Percentiles rank a stretch among this genome's conserved stretches.
Evolutionary conservation across 345 rosid genomes (phyloP).

Genomic region (Ricinus communis): DNA sequence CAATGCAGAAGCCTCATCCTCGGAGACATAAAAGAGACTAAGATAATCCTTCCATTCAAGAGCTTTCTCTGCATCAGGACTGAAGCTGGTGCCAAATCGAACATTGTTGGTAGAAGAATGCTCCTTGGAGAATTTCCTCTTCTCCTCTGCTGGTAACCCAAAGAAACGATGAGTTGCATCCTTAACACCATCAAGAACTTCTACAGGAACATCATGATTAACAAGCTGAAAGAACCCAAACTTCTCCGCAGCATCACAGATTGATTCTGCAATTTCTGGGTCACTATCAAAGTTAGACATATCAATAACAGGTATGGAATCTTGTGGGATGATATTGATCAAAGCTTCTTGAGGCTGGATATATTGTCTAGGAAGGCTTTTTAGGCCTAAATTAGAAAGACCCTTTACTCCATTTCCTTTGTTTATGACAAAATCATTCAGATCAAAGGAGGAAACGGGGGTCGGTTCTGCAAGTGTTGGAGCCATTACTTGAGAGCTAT

Average conservation of each 20-base stretch:
- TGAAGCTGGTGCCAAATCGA: slow-evolving; percentile 3
- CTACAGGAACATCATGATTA: slow-evolving; percentile 20
- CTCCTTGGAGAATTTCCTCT: slow-evolving; percentile 18
- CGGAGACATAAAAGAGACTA: slow-evolving; percentile 45
- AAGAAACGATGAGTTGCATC: slow-evolving; percentile 20
- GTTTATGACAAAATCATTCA: slow-evolving; percentile 19
- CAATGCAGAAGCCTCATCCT: slow-evolving; percentile 36
- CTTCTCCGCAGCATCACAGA: slow-evolving; percentile 26
- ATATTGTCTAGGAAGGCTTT: slow-evolving; percentile 14
- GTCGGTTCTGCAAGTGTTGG: neutral
- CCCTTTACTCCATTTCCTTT: slow-evolving; percentile 29
- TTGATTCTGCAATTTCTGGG: slow-evolving; percentile 11
- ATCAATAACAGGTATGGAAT: slow-evolving; percentile 20
- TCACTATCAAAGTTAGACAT: slow-evolving; percentile 12
- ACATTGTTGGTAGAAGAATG: slow-evolving; percentile 17
- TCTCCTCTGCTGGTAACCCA: slow-evolving; percentile 11
- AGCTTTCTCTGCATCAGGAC: slow-evolving; percentile 15
- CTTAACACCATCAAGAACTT: slow-evolving; percentile 13
- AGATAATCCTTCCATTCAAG: slow-evolving; percentile 56
- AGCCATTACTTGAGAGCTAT: slow-evolving; percentile 6
- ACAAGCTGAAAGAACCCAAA: slow-evolving; percentile 19
- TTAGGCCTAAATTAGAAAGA: slow-evolving; percentile 15
- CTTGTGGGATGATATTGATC: neutral
- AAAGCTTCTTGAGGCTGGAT: slow-evolving; percentile 17
- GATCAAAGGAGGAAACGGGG: neutral